A percentile compares a stretch with the other conserved stretches of the same genome.
Conservation (phyloP, 331 rosid species). For the Cydonia oblonga region DNA sequence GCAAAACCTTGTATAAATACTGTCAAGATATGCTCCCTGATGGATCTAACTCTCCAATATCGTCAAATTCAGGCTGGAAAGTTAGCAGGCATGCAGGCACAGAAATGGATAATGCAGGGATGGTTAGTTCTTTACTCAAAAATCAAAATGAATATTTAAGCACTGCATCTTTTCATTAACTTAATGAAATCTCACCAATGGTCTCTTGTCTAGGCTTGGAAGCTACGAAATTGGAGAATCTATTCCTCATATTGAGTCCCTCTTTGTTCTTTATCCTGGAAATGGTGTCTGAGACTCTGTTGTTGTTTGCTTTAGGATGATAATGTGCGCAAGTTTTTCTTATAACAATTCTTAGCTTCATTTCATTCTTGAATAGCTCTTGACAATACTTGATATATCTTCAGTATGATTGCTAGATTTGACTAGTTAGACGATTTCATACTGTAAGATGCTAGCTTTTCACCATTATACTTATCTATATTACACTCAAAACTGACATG, state of each 20-base stretch:
- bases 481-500: not conserved
- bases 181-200: not conserved
- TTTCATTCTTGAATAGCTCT: not conserved
- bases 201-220: not conserved
- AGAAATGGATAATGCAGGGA: slow-evolving; percentile 66
- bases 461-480: not conserved
- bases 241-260: not conserved
- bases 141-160: not conserved
- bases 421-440: not conserved
- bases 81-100: slow-evolving; percentile 46
- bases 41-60: slow-evolving; percentile 60
- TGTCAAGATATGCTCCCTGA: slow-evolving; percentile 73
- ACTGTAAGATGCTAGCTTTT: not conserved
- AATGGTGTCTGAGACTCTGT: not conserved
- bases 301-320: not conserved
- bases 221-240: not conserved
- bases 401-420: not conserved
- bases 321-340: not conserved
- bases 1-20: slow-evolving; percentile 40
- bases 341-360: not conserved
- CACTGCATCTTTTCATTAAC: not conserved
- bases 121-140: slow-evolving; percentile 44
- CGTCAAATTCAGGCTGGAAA: slow-evolving; percentile 63
- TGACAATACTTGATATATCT: not conserved
- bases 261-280: not conserved